Percentiles rank a stretch among this genome's conserved stretches.
phyloP scores from a whole-genome alignment of 163 green algal genomes.

The Trebouxia gelatinosa region DNA sequence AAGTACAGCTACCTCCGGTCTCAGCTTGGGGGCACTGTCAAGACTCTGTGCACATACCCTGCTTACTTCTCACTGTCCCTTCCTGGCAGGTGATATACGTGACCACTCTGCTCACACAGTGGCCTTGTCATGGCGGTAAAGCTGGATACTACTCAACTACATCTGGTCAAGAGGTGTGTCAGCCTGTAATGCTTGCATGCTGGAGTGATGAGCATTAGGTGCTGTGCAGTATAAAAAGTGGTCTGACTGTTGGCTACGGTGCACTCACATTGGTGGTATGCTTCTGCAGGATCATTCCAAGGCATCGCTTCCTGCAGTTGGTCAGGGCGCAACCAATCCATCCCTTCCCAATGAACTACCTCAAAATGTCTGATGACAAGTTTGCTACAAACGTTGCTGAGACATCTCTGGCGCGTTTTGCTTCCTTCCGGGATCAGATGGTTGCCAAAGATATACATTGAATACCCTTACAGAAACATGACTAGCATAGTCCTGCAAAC shows the following conservation, averaged over 20 bases:
- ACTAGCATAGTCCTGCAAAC: too few species aligned
- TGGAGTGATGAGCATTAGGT: not conserved
- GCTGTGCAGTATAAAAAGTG: not conserved
- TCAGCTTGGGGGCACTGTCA: slow-evolving; percentile 52
- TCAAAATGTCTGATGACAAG: slow-evolving; percentile 50
- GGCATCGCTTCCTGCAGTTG: slow-evolving; percentile 54
- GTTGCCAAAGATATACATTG: too few species aligned
- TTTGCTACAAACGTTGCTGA: slow-evolving; percentile 45
- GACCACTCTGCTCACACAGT: not conserved
- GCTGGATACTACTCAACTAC: not conserved
- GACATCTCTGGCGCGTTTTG: slow-evolving; percentile 39
- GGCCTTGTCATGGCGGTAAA: not conserved
- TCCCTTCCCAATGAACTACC: slow-evolving; percentile 51
- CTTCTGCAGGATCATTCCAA: slow-evolving; percentile 55
- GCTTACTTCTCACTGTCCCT: slow-evolving; percentile 73
- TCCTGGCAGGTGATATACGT: slow-evolving; percentile 35
- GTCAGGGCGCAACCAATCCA: slow-evolving; percentile 20
- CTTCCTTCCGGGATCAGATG: slow-evolving; percentile 39
- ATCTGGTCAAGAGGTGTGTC: not conserved
- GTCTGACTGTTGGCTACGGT: not conserved
- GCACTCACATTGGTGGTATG: not conserved
- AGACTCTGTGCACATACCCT: slow-evolving; percentile 57
- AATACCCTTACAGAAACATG: too few species aligned
- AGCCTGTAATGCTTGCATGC: not conserved
- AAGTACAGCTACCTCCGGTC: slow-evolving; percentile 70